Evolutionary conservation across 23 red algal genomes (phyloP).

Genomic region (Pyropia haitanensis): DNA sequence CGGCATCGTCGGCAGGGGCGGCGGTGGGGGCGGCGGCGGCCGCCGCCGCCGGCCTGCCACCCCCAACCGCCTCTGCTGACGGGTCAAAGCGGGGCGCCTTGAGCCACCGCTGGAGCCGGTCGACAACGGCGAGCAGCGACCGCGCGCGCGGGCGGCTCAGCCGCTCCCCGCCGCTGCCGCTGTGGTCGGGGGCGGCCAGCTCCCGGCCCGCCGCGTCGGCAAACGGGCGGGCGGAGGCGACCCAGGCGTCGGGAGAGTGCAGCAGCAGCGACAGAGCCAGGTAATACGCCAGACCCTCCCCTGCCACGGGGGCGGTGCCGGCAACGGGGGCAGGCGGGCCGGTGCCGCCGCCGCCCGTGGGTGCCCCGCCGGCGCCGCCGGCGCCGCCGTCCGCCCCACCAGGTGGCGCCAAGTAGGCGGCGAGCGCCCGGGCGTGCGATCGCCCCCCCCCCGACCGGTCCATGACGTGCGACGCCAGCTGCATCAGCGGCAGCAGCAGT

Average conservation of each 20-base stretch:
- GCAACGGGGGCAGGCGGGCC: slow-evolving; percentile 1
- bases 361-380: background rate
- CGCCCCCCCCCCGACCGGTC: background rate
- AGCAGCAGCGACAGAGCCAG: slow-evolving; percentile 35
- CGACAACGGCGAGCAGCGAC: no score
- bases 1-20: no score
- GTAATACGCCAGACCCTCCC: slow-evolving; percentile 41
- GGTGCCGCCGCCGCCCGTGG: slow-evolving; percentile 9
- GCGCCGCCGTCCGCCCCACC: slow-evolving; percentile 1
- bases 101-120: no score
- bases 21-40: no score
- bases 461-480: slow-evolving; percentile 35
- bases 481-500: slow-evolving; percentile 31
- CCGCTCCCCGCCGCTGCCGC: background rate
- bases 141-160: no score
- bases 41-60: no score
- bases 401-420: slow-evolving; percentile 1
- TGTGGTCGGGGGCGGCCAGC: background rate
- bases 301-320: slow-evolving; percentile 19
- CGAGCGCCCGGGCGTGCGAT: no score
- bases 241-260: slow-evolving; percentile 15
- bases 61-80: no score
- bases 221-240: slow-evolving; percentile 6
- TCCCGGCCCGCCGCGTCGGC: no score
- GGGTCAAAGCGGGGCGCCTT: no score